Conservation (phyloP, 805 yeast genomes). For the Kodamaea fukazawae region DNA sequence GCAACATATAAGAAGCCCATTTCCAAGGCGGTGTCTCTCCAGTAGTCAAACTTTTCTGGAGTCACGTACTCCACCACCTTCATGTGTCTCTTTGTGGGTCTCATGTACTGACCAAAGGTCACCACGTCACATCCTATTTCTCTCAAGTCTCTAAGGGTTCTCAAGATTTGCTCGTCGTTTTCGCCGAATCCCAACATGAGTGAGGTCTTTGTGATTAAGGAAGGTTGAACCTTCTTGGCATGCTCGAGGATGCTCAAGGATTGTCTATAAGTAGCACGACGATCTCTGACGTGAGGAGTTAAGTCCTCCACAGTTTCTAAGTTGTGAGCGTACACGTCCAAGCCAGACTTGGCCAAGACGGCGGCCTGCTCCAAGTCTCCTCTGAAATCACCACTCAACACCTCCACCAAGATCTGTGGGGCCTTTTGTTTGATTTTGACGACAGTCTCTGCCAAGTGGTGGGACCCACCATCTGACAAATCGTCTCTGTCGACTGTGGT, state of each 20-base stretch:
- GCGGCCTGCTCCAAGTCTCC: slow-evolving; percentile 84
- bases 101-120: slow-evolving; percentile 98
- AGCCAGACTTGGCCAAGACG: slow-evolving; percentile 76
- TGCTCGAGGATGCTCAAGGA: slow-evolving; percentile 71
- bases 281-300: slow-evolving; percentile 93
- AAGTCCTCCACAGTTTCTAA: slow-evolving; percentile 93
- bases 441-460: slow-evolving; percentile 88
- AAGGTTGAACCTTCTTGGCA: slow-evolving; percentile 77
- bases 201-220: slow-evolving; percentile 86
- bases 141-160: slow-evolving; percentile 74
- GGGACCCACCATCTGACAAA: slow-evolving; percentile 86
- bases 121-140: slow-evolving; percentile 84
- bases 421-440: slow-evolving; percentile 79
- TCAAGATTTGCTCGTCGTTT: slow-evolving; percentile 81
- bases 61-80: slow-evolving; percentile 92
- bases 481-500: slow-evolving; percentile 99
- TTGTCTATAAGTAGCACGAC: slow-evolving; percentile 94
- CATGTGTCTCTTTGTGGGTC: slow-evolving; percentile 98
- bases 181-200: slow-evolving; percentile 97
- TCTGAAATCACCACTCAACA: slow-evolving; percentile 90
- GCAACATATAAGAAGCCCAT: slow-evolving; percentile 96
- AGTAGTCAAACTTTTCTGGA: slow-evolving; percentile 91
- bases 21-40: slow-evolving; percentile 84
- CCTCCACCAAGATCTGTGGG: slow-evolving; percentile 89
- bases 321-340: slow-evolving; percentile 97